A percentile compares a stretch with the other conserved stretches of the same genome.
Evolutionary conservation across 768 basidiomycete species (phyloP).

Genomic region (Ephemerocybe angulata): DNA sequence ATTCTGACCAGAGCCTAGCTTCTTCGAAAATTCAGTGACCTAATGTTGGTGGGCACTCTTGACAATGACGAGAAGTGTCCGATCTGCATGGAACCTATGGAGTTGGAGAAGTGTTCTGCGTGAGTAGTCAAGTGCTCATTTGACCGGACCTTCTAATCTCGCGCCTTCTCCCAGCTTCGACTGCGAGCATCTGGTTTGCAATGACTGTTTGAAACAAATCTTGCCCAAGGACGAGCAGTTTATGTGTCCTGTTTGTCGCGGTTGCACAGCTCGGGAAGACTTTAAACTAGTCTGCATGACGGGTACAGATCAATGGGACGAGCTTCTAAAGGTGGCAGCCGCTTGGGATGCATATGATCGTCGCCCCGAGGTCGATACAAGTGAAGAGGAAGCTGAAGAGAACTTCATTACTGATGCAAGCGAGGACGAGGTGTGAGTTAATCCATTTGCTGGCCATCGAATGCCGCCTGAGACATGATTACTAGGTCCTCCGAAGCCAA

Average conservation of each 20-base stretch:
- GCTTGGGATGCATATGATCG: constrained; percentile 37
- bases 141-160: background rate
- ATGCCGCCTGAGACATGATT: constrained; percentile 17
- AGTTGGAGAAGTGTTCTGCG: constrained; percentile 33
- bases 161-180: constrained; percentile 27
- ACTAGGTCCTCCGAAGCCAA: background rate
- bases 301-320: constrained; percentile 43
- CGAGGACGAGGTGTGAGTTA: background rate
- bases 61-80: constrained; percentile 37
- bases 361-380: constrained; percentile 32
- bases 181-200: constrained; percentile 44
- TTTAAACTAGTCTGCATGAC: constrained; percentile 34
- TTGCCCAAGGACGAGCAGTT: constrained; percentile 25
- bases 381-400: constrained; percentile 42
- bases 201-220: constrained; percentile 31
- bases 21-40: constrained; percentile 35
- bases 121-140: constrained; percentile 13
- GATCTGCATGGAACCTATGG: constrained; percentile 34
- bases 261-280: constrained; percentile 24
- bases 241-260: constrained; percentile 37
- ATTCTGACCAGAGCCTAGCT: constrained; percentile 25
- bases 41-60: constrained; percentile 34
- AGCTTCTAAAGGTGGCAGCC: constrained; percentile 34
- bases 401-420: constrained; percentile 25
- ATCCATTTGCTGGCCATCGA: background rate